Conservation (phyloP, 495 filamentous ascomycete genomes). For the Penicillium silybi region DNA sequence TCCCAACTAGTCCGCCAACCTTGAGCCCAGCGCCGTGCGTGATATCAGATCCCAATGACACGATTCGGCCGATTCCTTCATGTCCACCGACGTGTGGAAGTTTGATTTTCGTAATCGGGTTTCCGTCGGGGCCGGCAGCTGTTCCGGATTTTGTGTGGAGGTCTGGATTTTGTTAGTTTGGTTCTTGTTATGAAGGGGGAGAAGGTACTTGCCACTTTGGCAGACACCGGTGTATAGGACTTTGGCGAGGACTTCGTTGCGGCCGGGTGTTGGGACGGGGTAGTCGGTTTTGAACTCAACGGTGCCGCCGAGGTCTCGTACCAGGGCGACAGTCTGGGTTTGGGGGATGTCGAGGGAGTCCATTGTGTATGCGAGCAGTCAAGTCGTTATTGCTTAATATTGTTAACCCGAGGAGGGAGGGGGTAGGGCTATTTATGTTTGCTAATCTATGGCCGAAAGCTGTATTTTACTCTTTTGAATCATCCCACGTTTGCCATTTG, state of each 20-base stretch:
- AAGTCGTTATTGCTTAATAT: not conserved
- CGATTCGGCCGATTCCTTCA: slow-evolving; percentile 45
- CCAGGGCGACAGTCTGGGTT: slow-evolving; percentile 45
- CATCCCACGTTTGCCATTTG: not conserved
- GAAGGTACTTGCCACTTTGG: slow-evolving; percentile 37
- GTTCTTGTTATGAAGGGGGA: not conserved
- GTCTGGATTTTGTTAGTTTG: slow-evolving; percentile 21
- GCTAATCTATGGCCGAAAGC: not conserved
- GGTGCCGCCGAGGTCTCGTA: slow-evolving; percentile 37
- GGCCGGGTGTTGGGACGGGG: slow-evolving; percentile 39
- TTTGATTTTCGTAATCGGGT: slow-evolving; percentile 47
- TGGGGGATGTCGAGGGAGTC: slow-evolving; percentile 26
- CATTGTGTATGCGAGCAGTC: slow-evolving; percentile 16
- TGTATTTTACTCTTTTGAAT: not conserved
- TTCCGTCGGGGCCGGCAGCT: slow-evolving; percentile 39
- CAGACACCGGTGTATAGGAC: slow-evolving; percentile 49
- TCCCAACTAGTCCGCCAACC: slow-evolving; percentile 42
- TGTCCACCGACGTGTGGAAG: slow-evolving; percentile 49
- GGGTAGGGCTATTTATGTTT: not conserved
- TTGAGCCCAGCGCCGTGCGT: slow-evolving; percentile 25
- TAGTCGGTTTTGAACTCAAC: slow-evolving; percentile 46
- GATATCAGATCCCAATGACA: slow-evolving; percentile 36
- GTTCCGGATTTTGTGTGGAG: slow-evolving; percentile 47
- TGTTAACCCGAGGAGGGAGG: not conserved
- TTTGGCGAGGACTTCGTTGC: slow-evolving; percentile 48